Evolutionary conservation across 495 filamentous ascomycete species (phyloP).

Genomic region (Immersiella caudata): DNA sequence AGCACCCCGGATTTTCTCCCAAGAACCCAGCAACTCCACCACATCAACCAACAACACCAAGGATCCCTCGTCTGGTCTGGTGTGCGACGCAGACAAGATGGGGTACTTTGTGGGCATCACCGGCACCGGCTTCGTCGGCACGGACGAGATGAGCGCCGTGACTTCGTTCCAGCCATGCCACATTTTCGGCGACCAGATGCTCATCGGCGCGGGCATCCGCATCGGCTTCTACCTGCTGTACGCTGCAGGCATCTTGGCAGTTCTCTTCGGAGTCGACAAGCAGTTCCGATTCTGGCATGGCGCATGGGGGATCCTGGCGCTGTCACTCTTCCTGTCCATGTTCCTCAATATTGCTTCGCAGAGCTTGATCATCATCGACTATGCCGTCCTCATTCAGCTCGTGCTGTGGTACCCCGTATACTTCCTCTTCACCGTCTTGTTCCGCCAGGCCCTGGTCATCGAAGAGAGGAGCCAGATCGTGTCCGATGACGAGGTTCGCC

Average conservation of each 20-base stretch:
- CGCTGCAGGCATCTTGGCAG: constrained; percentile 32
- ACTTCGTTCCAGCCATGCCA: constrained; percentile 38
- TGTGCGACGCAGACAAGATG: constrained; percentile 18
- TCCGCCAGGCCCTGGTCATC: constrained; percentile 34
- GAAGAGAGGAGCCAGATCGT: constrained; percentile 8
- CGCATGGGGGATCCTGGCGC: constrained; percentile 34
- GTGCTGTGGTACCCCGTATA: constrained; percentile 40
- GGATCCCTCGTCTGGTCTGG: background rate
- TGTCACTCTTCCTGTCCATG: constrained; percentile 36
- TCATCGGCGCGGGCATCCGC: constrained; percentile 37
- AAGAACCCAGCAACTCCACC: background rate
- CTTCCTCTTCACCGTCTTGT: constrained; percentile 35
- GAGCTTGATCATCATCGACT: constrained; percentile 38
- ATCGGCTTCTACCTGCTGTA: constrained; percentile 40
- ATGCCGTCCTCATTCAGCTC: constrained; percentile 36
- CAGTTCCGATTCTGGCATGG: constrained; percentile 40
- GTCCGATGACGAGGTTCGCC: constrained; percentile 28
- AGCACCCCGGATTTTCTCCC: background rate
- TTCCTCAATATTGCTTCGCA: constrained; percentile 31
- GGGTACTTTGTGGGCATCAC: constrained; percentile 35
- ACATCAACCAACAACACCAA: constrained; percentile 9
- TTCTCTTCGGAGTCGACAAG: constrained; percentile 37
- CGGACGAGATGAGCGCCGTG: constrained; percentile 35
- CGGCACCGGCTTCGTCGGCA: constrained; percentile 36
- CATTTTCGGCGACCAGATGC: constrained; percentile 40